phyloP scores from a whole-genome alignment of 2,329 filamentous ascomycete species.

The Emmonsia crescens region DNA sequence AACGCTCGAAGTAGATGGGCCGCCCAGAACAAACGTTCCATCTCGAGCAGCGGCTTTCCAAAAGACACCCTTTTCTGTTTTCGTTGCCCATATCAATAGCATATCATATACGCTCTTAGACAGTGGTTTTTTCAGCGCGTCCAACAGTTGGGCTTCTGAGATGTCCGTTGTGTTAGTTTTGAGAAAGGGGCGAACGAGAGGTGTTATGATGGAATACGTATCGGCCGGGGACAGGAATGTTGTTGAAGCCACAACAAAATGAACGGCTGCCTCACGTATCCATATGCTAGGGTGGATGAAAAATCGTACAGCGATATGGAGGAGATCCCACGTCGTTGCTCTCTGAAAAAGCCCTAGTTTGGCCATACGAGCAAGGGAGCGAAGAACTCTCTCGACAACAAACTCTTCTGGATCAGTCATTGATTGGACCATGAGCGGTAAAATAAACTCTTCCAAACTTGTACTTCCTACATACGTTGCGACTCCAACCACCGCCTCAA shows the following conservation, averaged over 20 bases:
- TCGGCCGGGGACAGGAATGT: constrained; percentile 70
- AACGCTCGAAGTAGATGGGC: constrained; percentile 45
- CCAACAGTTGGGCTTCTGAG: constrained; percentile 62
- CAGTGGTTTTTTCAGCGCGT: constrained; percentile 72
- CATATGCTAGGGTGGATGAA: constrained; percentile 90
- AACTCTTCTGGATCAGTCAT: constrained; percentile 87
- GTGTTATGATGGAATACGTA: constrained; percentile 69
- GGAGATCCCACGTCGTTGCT: constrained; percentile 74
- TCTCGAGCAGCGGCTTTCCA: constrained; percentile 70
- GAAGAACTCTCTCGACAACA: constrained; percentile 80
- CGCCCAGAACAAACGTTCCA: constrained; percentile 56
- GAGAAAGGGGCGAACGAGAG: constrained; percentile 69
- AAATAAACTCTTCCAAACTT: constrained; percentile 85
- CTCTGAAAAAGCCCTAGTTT: constrained; percentile 78
- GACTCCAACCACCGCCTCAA: constrained; percentile 88
- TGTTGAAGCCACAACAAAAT: constrained; percentile 69
- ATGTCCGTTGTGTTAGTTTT: constrained; percentile 62
- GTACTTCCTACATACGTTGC: constrained; percentile 80
- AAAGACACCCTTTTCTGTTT: constrained; percentile 70
- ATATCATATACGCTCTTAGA: constrained; percentile 73
- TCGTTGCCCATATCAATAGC: constrained; percentile 73
- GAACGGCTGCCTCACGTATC: constrained; percentile 81
- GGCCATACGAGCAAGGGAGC: constrained; percentile 80
- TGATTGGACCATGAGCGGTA: constrained; percentile 92
- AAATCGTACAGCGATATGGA: constrained; percentile 73